Base-by-base conservation (phyloP, 805 yeast species). In the Schwanniomyces pseudopolymorphus region DNA sequence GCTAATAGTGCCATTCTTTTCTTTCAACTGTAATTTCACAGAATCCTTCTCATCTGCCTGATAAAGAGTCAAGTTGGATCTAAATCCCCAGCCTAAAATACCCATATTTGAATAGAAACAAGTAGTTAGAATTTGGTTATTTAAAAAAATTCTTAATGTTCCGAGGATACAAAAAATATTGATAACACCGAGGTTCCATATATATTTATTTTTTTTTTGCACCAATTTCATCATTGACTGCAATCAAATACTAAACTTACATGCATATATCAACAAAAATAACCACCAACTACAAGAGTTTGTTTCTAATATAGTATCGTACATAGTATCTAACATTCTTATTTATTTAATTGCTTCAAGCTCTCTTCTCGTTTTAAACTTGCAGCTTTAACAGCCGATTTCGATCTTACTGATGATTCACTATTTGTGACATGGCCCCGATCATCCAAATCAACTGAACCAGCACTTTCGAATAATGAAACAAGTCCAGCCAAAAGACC, bases 401-500 rank as follows among this genome's bases (percentile, higher is more conserved):
- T 64, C 3, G 81, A 74, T 41, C 67, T 59, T 28, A 60, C 63
- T 3, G 80, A 70, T 42, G 78, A 65, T 49, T 64, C 78, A 49
- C 80, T 72, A 49, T 76, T 59, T 40, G 69, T 65, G 22, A 85
- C 65, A 63, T 86, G 92, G 11, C 94, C 94, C 56, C 94, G 73
- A 55, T 85, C 87, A 60, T 87, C 92, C 57, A 87, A 70, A 28
- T 81, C 84, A 27, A 87, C 85, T 2, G 86, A 78, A 28, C 92
- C 92, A 3, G 86, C 85, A 52, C 86, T 84, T 60, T 86, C 91
- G 64, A 86, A 86, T 39, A 87, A 55, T 2, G 91, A 84, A 10
- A 85, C 90, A 47, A 80, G 80, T n/a, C 95, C 96, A 8, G 87
- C 78, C 44, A 89, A 70, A 43, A 87, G 72, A 2, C 95, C 96